A percentile compares a stretch with the other conserved stretches of the same genome.
These are phyloP conservation scores for Debaryomyces hansenii DNA, from an alignment of 805 yeast species.

Conservation along the genomic window DNA sequence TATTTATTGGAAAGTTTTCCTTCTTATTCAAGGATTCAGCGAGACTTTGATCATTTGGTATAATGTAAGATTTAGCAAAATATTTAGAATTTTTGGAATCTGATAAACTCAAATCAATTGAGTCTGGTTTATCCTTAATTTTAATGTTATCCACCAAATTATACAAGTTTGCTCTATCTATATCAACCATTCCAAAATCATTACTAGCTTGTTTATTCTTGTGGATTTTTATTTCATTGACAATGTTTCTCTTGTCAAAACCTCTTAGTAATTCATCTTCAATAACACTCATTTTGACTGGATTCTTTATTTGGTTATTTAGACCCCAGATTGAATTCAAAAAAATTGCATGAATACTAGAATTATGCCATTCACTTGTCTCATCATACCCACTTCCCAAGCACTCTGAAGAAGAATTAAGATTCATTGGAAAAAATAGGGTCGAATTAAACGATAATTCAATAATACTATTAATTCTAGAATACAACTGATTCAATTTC, in stretches of 20 bases:
- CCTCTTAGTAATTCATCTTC: constrained; percentile 43
- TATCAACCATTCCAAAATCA: constrained; percentile 9
- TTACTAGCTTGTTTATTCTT: constrained; percentile 1
- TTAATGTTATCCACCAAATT: not conserved
- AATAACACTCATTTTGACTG: constrained; percentile 43
- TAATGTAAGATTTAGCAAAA: constrained; percentile 11
- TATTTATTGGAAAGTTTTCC: constrained; percentile 4
- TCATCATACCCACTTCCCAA: constrained; percentile 5
- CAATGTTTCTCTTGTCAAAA: constrained; percentile 48
- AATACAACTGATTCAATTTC: constrained; percentile 14
- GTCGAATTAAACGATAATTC: constrained; percentile 50
- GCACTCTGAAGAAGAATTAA: constrained; percentile 7
- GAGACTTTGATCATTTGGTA: constrained; percentile 2
- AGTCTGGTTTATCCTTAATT: not conserved
- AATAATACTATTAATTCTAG: constrained; percentile 47
- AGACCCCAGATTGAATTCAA: constrained; percentile 41
- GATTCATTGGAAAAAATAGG: constrained; percentile 55
- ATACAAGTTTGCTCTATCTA: constrained; percentile 2
- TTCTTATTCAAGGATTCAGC: not conserved
- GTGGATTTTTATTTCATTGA: constrained; percentile 33
- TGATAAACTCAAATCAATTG: constrained; percentile 5
- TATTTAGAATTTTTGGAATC: constrained; percentile 1
- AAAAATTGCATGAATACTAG: constrained; percentile 18
- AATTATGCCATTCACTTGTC: constrained; percentile 21
- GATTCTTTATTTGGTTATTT: constrained; percentile 30